phyloP scores from a whole-genome alignment of 352 stramenopile species.

The Elongisporangium anandrum region DNA sequence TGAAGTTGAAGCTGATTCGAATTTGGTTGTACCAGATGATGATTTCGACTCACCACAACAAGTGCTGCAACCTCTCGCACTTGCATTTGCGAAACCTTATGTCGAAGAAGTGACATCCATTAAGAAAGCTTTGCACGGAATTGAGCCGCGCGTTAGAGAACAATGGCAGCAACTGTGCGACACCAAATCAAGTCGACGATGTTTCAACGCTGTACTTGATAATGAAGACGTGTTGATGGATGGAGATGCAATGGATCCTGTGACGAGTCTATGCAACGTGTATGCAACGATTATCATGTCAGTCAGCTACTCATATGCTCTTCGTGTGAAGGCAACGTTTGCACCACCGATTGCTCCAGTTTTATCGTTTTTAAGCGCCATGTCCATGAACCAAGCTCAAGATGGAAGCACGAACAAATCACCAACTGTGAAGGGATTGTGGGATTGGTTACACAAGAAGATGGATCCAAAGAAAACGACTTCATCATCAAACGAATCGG shows the following conservation, averaged over 20 bases:
- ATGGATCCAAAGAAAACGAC: conserved; percentile 11
- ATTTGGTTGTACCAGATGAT: conserved; percentile 26
- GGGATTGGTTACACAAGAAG: conserved; percentile 22
- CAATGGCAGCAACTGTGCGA: conserved; percentile 47
- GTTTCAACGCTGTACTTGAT: conserved; percentile 26
- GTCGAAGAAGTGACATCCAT: conserved; percentile 12
- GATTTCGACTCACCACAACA: conserved; percentile 7
- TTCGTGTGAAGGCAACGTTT: conserved; percentile 42
- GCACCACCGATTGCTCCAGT: conserved; percentile 32
- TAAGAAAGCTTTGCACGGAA: conserved; percentile 6
- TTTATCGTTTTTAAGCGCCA: conserved; percentile 45
- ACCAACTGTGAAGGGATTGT: conserved; percentile 28
- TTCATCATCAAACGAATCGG: conserved; percentile 2
- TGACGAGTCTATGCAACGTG: conserved; percentile 26
- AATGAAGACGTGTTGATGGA: conserved; percentile 2
- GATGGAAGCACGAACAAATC: not conserved
- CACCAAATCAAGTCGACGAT: conserved; percentile 28
- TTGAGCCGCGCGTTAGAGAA: conserved; percentile 15
- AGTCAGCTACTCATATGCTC: conserved; percentile 33
- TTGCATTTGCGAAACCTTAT: not conserved
- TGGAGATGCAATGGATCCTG: conserved; percentile 8
- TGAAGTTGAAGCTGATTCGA: conserved; percentile 4
- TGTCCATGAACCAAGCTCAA: conserved; percentile 29
- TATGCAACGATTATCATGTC: conserved; percentile 41
- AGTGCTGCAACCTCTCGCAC: not conserved